A percentile compares a stretch with the other conserved stretches of the same genome.
Evolutionary conservation across 129 eudicot genomes (phyloP).

Genomic region (Tagetes patula): DNA sequence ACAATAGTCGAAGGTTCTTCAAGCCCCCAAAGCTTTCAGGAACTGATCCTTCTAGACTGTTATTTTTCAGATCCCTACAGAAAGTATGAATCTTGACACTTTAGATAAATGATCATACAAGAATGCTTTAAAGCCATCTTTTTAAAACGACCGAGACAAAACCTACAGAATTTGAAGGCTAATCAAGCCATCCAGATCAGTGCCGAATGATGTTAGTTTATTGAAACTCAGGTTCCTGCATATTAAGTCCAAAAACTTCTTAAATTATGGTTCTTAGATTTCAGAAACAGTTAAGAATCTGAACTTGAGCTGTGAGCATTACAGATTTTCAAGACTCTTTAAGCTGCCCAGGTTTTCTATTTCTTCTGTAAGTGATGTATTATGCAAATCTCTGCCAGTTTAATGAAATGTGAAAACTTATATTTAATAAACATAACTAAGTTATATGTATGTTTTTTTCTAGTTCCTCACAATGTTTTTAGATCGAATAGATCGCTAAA

Average conservation of each 20-base stretch:
- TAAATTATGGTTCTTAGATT: constrained; percentile 10
- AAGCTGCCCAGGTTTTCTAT: constrained; percentile 81
- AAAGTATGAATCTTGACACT: not conserved
- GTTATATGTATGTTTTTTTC: constrained; percentile 10
- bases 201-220: constrained; percentile 73
- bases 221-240: constrained; percentile 92
- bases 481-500: constrained; percentile 76
- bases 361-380: constrained; percentile 81
- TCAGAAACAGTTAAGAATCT: constrained; percentile 15
- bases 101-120: constrained; percentile 23
- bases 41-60: constrained; percentile 76
- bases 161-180: constrained; percentile 79
- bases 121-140: not conserved
- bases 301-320: constrained; percentile 24
- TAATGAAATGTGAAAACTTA: constrained; percentile 16
- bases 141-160: not conserved
- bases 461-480: constrained; percentile 61
- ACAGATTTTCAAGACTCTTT: constrained; percentile 74
- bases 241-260: not conserved
- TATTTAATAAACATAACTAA: not conserved
- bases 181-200: constrained; percentile 63
- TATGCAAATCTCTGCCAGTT: constrained; percentile 76
- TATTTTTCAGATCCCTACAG: constrained; percentile 77
- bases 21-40: constrained; percentile 74
- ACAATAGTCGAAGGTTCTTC: constrained; percentile 77